Evolutionary conservation across 108 stramenopile genomes (phyloP).

Genomic region (Cyclotella baltica): DNA sequence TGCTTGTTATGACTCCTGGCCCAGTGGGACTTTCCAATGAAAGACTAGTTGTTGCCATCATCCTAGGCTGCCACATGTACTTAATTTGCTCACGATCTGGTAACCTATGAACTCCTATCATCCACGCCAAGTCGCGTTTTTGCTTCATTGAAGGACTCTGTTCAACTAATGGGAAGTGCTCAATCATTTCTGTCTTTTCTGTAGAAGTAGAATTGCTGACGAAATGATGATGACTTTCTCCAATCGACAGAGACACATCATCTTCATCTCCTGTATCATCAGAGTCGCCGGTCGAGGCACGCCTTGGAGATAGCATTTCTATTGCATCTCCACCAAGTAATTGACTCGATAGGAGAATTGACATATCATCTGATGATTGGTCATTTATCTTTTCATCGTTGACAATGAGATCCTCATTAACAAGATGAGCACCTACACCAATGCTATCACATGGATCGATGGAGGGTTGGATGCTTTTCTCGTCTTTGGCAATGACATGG

Average conservation of each 20-base stretch:
- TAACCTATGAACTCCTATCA: constrained; percentile 26
- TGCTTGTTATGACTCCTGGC: background rate
- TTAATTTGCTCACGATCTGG: constrained; percentile 13
- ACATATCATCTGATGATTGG: background rate
- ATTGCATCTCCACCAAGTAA: background rate
- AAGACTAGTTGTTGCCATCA: constrained; percentile 32
- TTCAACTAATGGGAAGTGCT: background rate
- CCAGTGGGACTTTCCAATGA: background rate
- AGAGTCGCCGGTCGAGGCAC: background rate
- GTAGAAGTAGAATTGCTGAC: no score
- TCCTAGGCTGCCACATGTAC: constrained; percentile 34
- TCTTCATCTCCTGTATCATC: background rate
- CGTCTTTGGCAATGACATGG: background rate
- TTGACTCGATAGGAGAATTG: background rate
- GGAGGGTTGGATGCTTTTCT: background rate
- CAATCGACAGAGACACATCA: background rate
- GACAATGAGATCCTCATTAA: no score
- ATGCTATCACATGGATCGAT: background rate
- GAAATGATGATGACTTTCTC: background rate
- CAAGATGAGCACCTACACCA: background rate
- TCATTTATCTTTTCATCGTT: no score
- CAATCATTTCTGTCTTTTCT: no score
- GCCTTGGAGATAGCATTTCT: constrained; percentile 10
- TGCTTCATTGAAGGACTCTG: background rate
- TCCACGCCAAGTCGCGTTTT: constrained; percentile 40